These are phyloP conservation scores for Apiospora koreana DNA, from an alignment of 2,329 filamentous ascomycete species.

Conservation along the genomic window DNA sequence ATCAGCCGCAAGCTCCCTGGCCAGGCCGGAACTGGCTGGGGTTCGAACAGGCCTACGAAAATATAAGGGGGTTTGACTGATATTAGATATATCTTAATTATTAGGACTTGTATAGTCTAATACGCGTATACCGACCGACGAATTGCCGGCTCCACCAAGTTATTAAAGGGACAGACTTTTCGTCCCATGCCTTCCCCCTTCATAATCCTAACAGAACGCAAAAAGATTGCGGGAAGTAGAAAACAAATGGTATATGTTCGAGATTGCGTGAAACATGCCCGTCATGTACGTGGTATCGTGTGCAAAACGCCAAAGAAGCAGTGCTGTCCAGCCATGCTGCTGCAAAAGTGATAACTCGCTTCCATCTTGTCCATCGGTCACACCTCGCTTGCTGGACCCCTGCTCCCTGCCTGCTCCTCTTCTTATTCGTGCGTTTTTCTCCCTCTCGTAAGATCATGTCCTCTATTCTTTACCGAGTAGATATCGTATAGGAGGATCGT, in stretches of 20 bases:
- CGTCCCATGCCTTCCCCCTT: neutral
- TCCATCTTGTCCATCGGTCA: neutral
- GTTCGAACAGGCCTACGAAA: no score
- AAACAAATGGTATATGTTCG: constrained; percentile 2
- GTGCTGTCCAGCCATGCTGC: neutral
- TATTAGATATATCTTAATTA: no score
- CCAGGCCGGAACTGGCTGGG: no score
- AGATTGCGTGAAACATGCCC: constrained; percentile 2
- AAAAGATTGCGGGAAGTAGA: neutral
- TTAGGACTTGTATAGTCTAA: no score
- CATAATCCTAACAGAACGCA: neutral
- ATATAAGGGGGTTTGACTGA: no score
- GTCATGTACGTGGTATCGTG: neutral
- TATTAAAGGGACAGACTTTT: neutral
- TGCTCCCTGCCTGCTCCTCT: neutral
- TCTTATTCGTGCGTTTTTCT: neutral
- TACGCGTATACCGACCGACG: no score
- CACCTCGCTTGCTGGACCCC: neutral
- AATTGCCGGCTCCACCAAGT: no score
- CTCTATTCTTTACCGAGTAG: no score
- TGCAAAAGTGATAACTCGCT: neutral
- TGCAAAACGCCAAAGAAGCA: neutral
- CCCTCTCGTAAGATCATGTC: neutral
- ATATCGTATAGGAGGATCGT: neutral
- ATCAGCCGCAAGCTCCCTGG: no score